Percentiles rank a stretch among this genome's conserved stretches.
These are phyloP conservation scores for Stephanodiscus triporus DNA, from an alignment of 108 stramenopile species.

Conservation along the genomic window DNA sequence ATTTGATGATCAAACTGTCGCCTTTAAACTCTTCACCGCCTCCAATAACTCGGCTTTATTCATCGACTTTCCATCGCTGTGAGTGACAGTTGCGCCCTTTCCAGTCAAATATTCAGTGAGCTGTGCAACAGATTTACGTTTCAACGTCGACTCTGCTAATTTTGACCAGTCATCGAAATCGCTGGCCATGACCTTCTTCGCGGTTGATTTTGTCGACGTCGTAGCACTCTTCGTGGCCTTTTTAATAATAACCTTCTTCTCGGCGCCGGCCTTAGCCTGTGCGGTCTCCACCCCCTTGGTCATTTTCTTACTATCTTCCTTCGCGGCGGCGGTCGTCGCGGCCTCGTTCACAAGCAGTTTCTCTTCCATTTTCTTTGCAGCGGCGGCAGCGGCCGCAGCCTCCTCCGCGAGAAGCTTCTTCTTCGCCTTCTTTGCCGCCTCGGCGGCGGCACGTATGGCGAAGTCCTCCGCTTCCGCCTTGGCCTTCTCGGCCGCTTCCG, in stretches of 20 bases:
- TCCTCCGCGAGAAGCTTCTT: not conserved
- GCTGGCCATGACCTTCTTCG: slow-evolving; percentile 8
- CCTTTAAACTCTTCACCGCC: slow-evolving; percentile 46
- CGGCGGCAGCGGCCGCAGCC: slow-evolving; percentile 9
- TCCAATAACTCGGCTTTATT: slow-evolving; percentile 45
- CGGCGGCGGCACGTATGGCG: no score
- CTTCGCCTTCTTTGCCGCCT: slow-evolving; percentile 12
- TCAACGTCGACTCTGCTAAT: slow-evolving; percentile 44
- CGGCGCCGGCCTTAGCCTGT: slow-evolving; percentile 31
- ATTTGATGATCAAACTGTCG: not conserved
- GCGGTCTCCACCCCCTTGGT: slow-evolving; percentile 41
- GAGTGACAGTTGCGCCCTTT: slow-evolving; percentile 34
- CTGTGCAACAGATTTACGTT: slow-evolving; percentile 46
- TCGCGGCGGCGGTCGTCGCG: not conserved
- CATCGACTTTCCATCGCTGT: slow-evolving; percentile 32
- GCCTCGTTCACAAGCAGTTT: not conserved
- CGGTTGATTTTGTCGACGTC: not conserved
- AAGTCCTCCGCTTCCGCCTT: no score
- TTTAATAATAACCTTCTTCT: slow-evolving; percentile 12
- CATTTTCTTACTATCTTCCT: slow-evolving; percentile 16
- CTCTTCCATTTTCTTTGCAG: slow-evolving; percentile 17
- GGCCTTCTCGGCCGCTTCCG: slow-evolving; percentile 21
- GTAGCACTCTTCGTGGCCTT: slow-evolving; percentile 5
- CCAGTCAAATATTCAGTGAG: slow-evolving; percentile 43
- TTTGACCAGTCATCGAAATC: slow-evolving; percentile 32